Base-by-base conservation (phyloP, 352 stramenopile genomes). In the Phytophthora sansomeana region DNA sequence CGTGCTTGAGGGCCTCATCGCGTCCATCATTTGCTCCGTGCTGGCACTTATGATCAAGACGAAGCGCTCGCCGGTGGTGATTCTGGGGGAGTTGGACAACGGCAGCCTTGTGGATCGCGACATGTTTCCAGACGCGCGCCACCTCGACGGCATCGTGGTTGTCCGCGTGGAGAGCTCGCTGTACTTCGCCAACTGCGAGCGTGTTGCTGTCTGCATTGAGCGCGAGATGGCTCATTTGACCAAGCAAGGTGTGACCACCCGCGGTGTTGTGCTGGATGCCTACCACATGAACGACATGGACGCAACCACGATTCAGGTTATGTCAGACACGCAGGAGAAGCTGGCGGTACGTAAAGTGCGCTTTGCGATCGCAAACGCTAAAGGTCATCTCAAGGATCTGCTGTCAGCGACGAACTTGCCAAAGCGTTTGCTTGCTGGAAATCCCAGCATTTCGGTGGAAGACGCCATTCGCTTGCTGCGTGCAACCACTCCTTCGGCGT, bases 161-260 rank as follows among this genome's bases (percentile, higher is more conserved):
- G 41, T 90, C 17, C 77, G 77, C 9, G 76, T 83, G 10, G 75
- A 90, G 55, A 83, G 65, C 11, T 83, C 81, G 9, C 48, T 89
- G n/a, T 86, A 78, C 54, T 89, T 87, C 43, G 77, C 77, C 36
- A 90, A 89, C 71, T 83, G 72, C 48, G 82, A 88, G 53, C 74
- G 70, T 16, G 66, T 87, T 4, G 77, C 56, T 0, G 28, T 74
- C 5, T 56, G 58, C 19, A 70, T 86, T 16, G 78, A 85, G 7
- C 50, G 60, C 0, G 80, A 88, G 57, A 81, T 89, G 46, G 38
- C 56, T 29, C 64, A 63, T 5, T 19, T 63, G 6, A 10, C 36
- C 5, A 50, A 58, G 24, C 59, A 75, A n/a, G 68, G 63, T 11
- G 51, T 88, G 14, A 47, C 58, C 1, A 64, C 64, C 0, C 68